Base-by-base conservation (phyloP, 139 green algal genomes). In the Yamagishiella unicocca region DNA sequence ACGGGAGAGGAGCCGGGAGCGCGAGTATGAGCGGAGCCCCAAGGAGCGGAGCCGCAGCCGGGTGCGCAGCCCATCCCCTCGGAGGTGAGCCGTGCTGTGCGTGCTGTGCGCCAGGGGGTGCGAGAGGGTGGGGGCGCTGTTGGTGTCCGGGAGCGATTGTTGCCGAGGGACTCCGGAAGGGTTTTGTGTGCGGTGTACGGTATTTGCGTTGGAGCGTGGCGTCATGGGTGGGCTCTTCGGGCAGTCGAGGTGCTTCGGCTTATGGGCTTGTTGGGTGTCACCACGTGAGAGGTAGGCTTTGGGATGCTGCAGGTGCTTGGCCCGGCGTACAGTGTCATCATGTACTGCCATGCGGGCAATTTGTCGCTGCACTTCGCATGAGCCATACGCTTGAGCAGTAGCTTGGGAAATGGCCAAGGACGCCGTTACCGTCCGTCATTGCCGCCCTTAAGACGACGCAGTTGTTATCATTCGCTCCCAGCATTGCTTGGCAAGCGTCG, bases 31-130 rank as follows among this genome's bases (percentile, higher is more conserved):
- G n/a, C 73, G 73, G 35, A 77, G 70, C 70, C 70, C 38, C 21
- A 27, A 25, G 27, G 78, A 75, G 8, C 38, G 61, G 46, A 85
- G 78, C 78, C 61, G 17, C 53, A 70, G 77, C 77, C 35, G 77
- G 27, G 75, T 33, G 1, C 55, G 78, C 25, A 85, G 78, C 78
- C 61, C 38, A 31, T 68, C 80, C 3, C 80, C 80, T 0, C 80
- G 80, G 7, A 77, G 80, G 80, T 77, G n/a, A 35, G 42, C 53
- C 50, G n/a, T 50, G 33, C 31, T 33, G 70, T 4, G n/a, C 8
- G 38, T 53, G 38, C 10, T 9, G 31, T 43, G 66, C 66, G 66
- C 7, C 66, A 74, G n/a, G 33, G 10, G 43, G 10, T 24, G 66
- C 24, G 66, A 25, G 27, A 45, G 17, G 12, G 50, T 25, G 17